A percentile compares a stretch with the other conserved stretches of the same genome.
Conservation (phyloP, 768 basidiomycete genomes). For the Boletus vinaceobasis region DNA sequence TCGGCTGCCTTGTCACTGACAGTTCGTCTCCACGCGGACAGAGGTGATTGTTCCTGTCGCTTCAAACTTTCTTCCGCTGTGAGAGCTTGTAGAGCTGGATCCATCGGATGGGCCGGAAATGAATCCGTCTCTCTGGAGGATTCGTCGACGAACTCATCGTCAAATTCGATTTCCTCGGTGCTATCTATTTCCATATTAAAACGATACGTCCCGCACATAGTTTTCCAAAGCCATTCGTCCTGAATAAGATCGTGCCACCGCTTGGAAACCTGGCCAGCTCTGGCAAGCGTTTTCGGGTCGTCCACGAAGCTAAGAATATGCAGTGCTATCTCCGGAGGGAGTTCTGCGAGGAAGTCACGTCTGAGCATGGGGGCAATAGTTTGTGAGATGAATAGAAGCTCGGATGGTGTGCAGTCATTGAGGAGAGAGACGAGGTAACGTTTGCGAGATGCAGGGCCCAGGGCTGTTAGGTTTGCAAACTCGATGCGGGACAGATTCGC, state of each 20-base stretch:
- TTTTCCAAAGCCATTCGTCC: constrained; percentile 80
- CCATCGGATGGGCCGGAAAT: constrained; percentile 36
- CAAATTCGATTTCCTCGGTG: constrained; percentile 23
- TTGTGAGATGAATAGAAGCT: constrained; percentile 64
- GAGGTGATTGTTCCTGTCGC: constrained; percentile 24
- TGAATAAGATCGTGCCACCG: constrained; percentile 67
- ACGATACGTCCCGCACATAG: constrained; percentile 60
- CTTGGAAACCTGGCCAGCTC: constrained; percentile 66
- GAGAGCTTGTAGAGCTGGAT: constrained; percentile 40
- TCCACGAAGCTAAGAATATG: constrained; percentile 76
- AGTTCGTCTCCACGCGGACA: constrained; percentile 24
- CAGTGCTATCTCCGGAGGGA: constrained; percentile 69
- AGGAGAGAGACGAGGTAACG: constrained; percentile 52
- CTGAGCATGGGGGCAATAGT: constrained; percentile 63
- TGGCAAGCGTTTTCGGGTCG: constrained; percentile 65
- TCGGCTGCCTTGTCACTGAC: constrained; percentile 3
- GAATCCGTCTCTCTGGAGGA: constrained; percentile 33
- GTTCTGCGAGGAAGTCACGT: constrained; percentile 54
- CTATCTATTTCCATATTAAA: constrained; percentile 34
- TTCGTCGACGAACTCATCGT: constrained; percentile 32
- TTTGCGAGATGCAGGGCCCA: constrained; percentile 42
- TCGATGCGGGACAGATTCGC: constrained; percentile 29
- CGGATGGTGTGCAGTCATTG: constrained; percentile 51
- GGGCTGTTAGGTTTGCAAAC: constrained; percentile 31
- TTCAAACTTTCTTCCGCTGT: constrained; percentile 30